Conservation (phyloP, 2,329 filamentous ascomycete species). For the Alternaria rosae region DNA sequence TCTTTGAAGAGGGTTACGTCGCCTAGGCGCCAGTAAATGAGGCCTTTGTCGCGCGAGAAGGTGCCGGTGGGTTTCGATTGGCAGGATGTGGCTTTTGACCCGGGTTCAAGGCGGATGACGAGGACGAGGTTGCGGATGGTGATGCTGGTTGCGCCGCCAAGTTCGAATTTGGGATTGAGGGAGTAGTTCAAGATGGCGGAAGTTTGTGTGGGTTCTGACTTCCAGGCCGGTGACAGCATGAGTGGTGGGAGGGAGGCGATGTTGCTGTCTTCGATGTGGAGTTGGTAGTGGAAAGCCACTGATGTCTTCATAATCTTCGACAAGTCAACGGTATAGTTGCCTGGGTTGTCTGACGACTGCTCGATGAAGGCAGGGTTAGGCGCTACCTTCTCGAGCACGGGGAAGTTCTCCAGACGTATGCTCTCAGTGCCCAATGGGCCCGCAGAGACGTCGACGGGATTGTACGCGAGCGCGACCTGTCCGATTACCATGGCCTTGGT, state of each 20-base stretch:
- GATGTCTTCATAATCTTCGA: constrained; percentile 74
- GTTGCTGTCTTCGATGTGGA: constrained; percentile 70
- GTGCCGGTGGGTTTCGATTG: constrained; percentile 83
- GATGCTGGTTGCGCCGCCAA: constrained; percentile 55
- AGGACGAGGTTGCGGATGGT: constrained; percentile 78
- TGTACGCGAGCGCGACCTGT: constrained; percentile 88
- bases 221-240: constrained; percentile 79
- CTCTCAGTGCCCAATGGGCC: constrained; percentile 61
- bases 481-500: constrained; percentile 79
- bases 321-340: constrained; percentile 81
- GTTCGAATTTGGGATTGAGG: constrained; percentile 73
- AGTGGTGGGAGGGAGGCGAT: constrained; percentile 72
- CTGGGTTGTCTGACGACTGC: constrained; percentile 71
- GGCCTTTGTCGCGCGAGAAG: constrained; percentile 76
- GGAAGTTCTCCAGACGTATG: constrained; percentile 87
- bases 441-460: constrained; percentile 60
- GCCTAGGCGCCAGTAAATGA: constrained; percentile 82
- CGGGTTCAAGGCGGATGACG: constrained; percentile 72
- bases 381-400: constrained; percentile 87
- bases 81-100: constrained; percentile 67
- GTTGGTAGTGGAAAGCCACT: constrained; percentile 90
- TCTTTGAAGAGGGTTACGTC: constrained; percentile 72
- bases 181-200: constrained; percentile 85
- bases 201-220: constrained; percentile 82
- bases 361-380: constrained; percentile 92